Evolutionary conservation across 2,329 filamentous ascomycete genomes (phyloP).

Genomic region (Diaporthe australafricana): DNA sequence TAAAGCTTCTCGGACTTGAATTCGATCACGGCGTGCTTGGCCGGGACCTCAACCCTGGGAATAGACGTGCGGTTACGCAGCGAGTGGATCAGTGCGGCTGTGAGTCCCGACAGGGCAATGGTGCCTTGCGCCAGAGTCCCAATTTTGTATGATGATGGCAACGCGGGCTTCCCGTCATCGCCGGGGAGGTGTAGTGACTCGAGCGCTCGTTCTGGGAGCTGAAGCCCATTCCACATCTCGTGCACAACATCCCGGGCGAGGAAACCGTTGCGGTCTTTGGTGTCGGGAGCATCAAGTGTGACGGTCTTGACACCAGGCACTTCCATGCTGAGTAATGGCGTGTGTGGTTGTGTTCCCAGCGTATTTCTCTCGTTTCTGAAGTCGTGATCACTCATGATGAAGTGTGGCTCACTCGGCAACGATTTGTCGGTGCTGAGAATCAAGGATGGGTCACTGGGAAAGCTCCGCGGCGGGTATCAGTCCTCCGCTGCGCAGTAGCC

Average conservation of each 20-base stretch:
- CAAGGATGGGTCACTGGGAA: background rate
- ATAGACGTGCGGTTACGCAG: background rate
- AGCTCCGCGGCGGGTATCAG: background rate
- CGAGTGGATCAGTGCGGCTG: background rate
- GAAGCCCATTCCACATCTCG: background rate
- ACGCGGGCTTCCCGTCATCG: background rate
- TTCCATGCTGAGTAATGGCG: background rate
- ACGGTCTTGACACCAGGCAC: background rate
- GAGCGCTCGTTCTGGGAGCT: background rate
- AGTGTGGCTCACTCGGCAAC: too few relatives aligned
- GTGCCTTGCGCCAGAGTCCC: background rate
- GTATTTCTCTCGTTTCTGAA: constrained; percentile 7
- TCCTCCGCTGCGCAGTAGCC: background rate
- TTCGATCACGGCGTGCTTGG: background rate
- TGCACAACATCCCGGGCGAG: background rate
- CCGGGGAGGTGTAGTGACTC: background rate
- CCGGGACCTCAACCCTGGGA: background rate
- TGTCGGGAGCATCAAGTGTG: background rate
- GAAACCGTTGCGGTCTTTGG: background rate
- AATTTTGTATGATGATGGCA: background rate
- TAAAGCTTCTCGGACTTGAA: background rate
- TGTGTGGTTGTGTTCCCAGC: constrained; percentile 1
- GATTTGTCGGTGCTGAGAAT: too few relatives aligned
- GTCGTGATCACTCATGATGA: too few relatives aligned
- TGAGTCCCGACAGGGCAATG: background rate